Conservation (phyloP, 106 monocot species). For the Posidonia australis region DNA sequence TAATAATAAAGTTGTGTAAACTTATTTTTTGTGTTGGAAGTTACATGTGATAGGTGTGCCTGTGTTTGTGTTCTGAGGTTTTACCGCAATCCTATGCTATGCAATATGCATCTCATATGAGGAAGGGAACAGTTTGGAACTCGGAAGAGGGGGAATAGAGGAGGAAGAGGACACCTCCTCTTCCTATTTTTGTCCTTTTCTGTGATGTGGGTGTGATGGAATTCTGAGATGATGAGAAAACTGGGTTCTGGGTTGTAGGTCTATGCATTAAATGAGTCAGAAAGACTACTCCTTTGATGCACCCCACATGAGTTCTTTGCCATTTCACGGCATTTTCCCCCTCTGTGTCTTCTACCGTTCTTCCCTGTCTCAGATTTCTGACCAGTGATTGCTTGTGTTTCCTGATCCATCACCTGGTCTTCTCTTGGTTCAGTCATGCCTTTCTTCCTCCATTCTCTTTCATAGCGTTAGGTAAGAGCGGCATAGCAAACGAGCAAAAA, state of each 20-base stretch:
- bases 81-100: too few species aligned
- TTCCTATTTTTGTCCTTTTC: not conserved
- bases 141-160: not conserved
- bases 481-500: not conserved
- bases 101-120: not conserved
- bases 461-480: not conserved
- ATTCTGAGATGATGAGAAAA: not conserved
- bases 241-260: not conserved
- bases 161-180: not conserved
- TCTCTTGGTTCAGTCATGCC: not conserved
- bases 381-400: not conserved
- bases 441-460: not conserved
- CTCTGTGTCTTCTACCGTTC: not conserved
- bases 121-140: not conserved
- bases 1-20: too few species aligned
- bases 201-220: not conserved
- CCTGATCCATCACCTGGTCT: not conserved
- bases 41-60: too few species aligned
- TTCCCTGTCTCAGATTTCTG: not conserved
- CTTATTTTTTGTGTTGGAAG: too few species aligned
- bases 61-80: too few species aligned
- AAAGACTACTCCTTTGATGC: too few species aligned
- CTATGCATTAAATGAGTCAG: too few species aligned
- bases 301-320: too few species aligned
- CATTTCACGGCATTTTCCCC: not conserved